Conservation (phyloP, 2,329 filamentous ascomycete genomes). For the Hymenoscyphus albidus region DNA sequence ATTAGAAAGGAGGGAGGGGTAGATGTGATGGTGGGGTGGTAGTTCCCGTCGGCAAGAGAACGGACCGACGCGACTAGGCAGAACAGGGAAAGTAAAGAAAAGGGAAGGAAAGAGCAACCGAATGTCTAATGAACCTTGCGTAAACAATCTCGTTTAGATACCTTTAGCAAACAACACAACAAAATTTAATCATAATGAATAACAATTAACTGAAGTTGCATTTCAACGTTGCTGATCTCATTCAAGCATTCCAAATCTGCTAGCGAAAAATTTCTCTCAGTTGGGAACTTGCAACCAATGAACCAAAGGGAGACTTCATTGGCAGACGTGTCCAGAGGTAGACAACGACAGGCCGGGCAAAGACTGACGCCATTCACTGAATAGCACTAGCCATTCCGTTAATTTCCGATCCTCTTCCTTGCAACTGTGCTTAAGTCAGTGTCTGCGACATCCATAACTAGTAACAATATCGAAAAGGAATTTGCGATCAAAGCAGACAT, state of each 20-base stretch:
- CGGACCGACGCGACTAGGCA: too few species aligned
- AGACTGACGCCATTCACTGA: neutral
- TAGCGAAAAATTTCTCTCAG: neutral
- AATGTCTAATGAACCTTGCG: neutral
- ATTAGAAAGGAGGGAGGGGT: too few species aligned
- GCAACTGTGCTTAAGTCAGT: neutral
- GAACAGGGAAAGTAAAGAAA: neutral
- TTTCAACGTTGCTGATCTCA: neutral
- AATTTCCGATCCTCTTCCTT: neutral
- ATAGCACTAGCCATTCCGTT: neutral
- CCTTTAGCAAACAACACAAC: neutral
- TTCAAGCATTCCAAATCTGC: neutral
- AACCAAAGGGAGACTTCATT: neutral
- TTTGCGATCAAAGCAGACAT: too few species aligned
- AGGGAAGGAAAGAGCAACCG: neutral
- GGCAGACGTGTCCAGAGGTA: neutral
- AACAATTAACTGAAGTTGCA: neutral
- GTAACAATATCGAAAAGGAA: too few species aligned
- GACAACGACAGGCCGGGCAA: neutral
- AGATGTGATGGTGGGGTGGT: too few species aligned
- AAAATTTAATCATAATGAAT: neutral
- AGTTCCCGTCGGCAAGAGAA: too few species aligned
- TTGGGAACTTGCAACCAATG: neutral
- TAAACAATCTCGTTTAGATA: neutral
- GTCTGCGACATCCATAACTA: neutral